Evolutionary conservation across 805 yeast species (phyloP), one percentile per base, ranked within the genome.

Genomic region (Zygosaccharomyces gambellarensis): DNA sequence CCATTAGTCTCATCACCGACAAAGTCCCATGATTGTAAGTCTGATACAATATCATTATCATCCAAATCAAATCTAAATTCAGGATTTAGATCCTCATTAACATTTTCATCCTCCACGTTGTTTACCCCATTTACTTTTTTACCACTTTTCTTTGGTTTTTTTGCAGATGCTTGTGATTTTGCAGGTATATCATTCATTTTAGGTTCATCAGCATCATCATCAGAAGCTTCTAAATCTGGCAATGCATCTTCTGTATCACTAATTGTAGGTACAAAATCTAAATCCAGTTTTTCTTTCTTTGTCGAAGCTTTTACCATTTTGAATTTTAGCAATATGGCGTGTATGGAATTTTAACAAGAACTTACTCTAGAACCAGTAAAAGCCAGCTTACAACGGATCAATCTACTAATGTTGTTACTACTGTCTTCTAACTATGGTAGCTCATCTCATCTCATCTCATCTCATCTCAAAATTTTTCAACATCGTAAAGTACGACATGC

Each of bases 11-110:
- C 53, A 43, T 64, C 69, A 47, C 79, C 80, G 36, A 76, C 79
- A 62, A 90, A 88, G 58, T 89, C 89, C 97, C 97, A 90, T 4
- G 96, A 96, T 49, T 79, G 81, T 46, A 83, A 81, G 3, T 71
- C 71, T 3, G 74, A 54, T 9, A 71, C 61, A 4, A 60, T 52
- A 29, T 75, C 83, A 25, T 75, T 79, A 7, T 80, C 87, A 25
- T 81, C 92, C 9, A 82, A 56, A 21, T 81, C 77, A 62, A 90
- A 90, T 17, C 76, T 68, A 62, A 94, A 89, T 30, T 80, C 83
- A 4, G 90, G 89, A 57, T 88, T 83, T 41, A 90, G 64, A 49
- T 79, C 89, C 38, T 74, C 75, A n/a, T 77, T 75, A 7, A 53
- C 67, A 44, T 66, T 70, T 19, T 68, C 71, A 9, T 68, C 75